Evolutionary conservation across 2,329 filamentous ascomycete species (phyloP).

Genomic region (Chaetomium globosum): DNA sequence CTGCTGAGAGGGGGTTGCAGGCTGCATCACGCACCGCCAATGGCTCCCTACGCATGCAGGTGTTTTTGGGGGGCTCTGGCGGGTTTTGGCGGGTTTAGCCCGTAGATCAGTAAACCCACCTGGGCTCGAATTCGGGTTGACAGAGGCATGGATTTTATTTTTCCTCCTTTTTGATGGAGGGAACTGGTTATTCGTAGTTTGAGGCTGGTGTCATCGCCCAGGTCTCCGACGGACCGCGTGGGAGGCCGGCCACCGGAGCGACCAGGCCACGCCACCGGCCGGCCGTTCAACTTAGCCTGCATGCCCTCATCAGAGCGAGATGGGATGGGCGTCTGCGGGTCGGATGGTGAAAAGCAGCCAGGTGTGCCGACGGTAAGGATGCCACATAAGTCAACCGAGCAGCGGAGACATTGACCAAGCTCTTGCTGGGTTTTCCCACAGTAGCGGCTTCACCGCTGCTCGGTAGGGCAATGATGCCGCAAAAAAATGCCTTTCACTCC

Average conservation of each 20-base stretch:
- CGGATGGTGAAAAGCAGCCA: neutral
- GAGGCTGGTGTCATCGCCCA: slow-evolving; percentile 27
- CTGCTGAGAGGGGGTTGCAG: slow-evolving; percentile 18
- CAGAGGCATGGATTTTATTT: neutral
- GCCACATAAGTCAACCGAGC: neutral
- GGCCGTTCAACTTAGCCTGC: neutral
- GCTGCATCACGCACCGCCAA: slow-evolving; percentile 17
- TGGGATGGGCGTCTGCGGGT: neutral
- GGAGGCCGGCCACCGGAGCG: slow-evolving; percentile 11
- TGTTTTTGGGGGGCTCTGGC: neutral
- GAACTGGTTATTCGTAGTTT: slow-evolving; percentile 16
- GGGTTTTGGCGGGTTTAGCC: neutral
- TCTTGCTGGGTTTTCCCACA: neutral
- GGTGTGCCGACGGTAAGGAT: neutral
- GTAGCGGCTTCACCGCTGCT: slow-evolving; percentile 14
- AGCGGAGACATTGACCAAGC: neutral
- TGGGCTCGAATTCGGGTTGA: neutral
- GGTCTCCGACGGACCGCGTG: slow-evolving; percentile 19
- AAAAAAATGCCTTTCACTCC: neutral
- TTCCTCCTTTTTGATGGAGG: neutral
- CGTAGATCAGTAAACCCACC: neutral
- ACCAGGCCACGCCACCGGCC: slow-evolving; percentile 7
- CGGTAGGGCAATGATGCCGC: neutral
- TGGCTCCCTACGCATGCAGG: neutral
- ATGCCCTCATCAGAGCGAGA: slow-evolving; percentile 3